Evolutionary conservation across 768 basidiomycete genomes (phyloP), one percentile per base, ranked within the genome.

Genomic region (Suillus cothurnatus): DNA sequence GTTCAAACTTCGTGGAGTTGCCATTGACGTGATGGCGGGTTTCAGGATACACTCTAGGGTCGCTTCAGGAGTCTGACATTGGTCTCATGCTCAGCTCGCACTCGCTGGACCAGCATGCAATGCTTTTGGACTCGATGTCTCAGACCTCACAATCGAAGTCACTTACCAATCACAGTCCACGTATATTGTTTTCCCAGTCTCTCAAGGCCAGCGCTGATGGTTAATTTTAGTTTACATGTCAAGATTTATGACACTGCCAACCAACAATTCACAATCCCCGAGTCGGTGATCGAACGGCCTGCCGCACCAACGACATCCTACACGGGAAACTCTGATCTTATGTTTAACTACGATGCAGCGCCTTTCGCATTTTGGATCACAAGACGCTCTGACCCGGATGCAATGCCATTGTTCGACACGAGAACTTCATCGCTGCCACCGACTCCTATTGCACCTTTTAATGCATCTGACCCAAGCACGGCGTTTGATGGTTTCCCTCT

Each of bases 331-430:
- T 88, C 88, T 0, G 91, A 93, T 69, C 80, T 93, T 12, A 77
- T 87, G 4, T 93, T 93, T 79, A 88, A 92, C 71, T 86, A 87
- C 66, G 80, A 88, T 2, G 8, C 81, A 1, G 78, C 80, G 0
- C 91, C 92, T 0, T 93, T 93, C 72, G 86, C 88, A 2, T 93
- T 93, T 72, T 93, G 91, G 91, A 86, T 93, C 67, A 90, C 89
- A 1, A 85, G 91, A 52, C 85, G 86, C 28, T 85, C 86, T 4
- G 79, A 84, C 11, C 87, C 87, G 4, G 73, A 81, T 38, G 81
- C 78, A 7, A 69, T 71, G 53, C 89, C 86, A 61, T 74, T 93
- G 28, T 93, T 93, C 69, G 91, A 93, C 70, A 93, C 91, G 1
- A 84, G 91, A 49, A 72, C 82, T 11, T 68, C 81, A 0, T 90